Evolutionary conservation across 306 rosid species (phyloP), one percentile per base, ranked within the genome.

Genomic region (Cyamopsis tetragonoloba): DNA sequence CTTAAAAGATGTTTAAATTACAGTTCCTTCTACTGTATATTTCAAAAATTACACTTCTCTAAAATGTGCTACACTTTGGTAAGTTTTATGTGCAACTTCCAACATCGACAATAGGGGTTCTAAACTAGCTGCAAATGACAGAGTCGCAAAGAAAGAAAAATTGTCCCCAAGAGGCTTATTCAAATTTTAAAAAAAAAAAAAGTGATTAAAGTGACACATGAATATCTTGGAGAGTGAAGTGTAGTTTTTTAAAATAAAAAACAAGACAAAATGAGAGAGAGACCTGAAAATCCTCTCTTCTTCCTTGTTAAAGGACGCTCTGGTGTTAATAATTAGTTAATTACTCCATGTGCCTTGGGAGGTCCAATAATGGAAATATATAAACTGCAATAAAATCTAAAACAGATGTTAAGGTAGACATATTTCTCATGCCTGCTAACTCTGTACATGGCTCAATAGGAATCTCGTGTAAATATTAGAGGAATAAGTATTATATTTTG

Each of bases 381-480:
- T 42, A 66, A 86, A 88, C 61, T 91, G 96, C 68, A 80, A 32
- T 50, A 91, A 67, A 81, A 91, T 91, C 96, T 91, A 63, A 41
- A 68, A 22, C 54, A 46, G 43, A 62, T 41, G 19, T 72, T 68
- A 81, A 81, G 85, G 80, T 62, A 48, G 42, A 63, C 85, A 77
- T 12, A 37, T 7, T 49, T 71, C 37, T 72, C 58, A 14, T 57
- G 46, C 37, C 18, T 19, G 59, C 30, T 13, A 62, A 46, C 67
- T 37, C 28, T 50, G 43, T 48, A 15, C 62, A 39, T 15, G 42
- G 53, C 50, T 72, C 65, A 59, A 65, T 15, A 34, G 47, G 72
- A 73, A 68, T 47, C 64, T 65, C 56, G 8, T 41, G 56, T 23
- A 15, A 44, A 56, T 7, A 23, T 54, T 20, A 70, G 34, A 8